Evolutionary conservation across 805 yeast species (phyloP).

Genomic region (Blastobotrys chiropterorum): DNA sequence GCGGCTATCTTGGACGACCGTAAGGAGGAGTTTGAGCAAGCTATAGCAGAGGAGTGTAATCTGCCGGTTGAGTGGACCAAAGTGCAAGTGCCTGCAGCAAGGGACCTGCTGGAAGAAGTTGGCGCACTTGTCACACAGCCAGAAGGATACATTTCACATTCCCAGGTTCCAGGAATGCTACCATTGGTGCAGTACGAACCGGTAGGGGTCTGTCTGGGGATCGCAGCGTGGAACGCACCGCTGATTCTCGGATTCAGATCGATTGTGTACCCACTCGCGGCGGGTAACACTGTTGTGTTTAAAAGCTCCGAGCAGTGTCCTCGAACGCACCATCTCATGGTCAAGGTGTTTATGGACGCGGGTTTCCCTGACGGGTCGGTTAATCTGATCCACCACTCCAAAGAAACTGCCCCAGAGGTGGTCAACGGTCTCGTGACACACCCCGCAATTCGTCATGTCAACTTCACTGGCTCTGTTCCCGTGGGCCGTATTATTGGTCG

Average conservation of each 20-base stretch:
- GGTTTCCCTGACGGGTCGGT: constrained; percentile 79
- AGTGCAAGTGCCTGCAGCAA: too few species aligned
- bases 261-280: constrained; percentile 74
- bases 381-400: constrained; percentile 43
- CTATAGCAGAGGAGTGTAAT: too few species aligned
- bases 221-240: constrained; percentile 88
- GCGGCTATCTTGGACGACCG: too few species aligned
- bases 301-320: constrained; percentile 82
- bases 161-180: too few species aligned
- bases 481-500: constrained; percentile 70
- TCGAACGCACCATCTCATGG: constrained; percentile 61
- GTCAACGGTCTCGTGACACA: constrained; percentile 69
- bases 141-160: too few species aligned
- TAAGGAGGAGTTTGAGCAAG: too few species aligned
- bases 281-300: constrained; percentile 75
- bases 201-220: constrained; percentile 79
- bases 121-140: too few species aligned
- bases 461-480: constrained; percentile 82
- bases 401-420: constrained; percentile 41
- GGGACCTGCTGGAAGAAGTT: too few species aligned
- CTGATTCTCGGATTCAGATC: constrained; percentile 79
- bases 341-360: constrained; percentile 60
- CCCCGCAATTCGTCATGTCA: constrained; percentile 67
- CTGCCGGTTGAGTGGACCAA: too few species aligned
- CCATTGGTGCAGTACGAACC: too few species aligned